Evolutionary conservation across 768 basidiomycete species (phyloP), one percentile per base, ranked within the genome.

Genomic region (Boletales sp.): DNA sequence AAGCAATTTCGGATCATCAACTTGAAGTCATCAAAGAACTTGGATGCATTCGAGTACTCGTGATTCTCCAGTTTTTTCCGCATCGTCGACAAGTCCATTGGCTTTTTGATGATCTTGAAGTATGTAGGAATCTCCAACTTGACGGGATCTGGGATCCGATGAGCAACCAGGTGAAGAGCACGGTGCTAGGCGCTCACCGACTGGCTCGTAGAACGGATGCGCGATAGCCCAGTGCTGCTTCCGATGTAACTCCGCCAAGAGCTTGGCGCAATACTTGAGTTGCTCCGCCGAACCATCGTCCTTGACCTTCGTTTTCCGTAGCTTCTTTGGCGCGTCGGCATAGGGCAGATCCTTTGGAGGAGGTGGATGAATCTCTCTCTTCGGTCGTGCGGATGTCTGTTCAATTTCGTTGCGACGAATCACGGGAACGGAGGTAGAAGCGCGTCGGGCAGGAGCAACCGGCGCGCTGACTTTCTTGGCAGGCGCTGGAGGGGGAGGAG

Each of bases 291-390:
- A 84, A 14, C 84, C 80, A 51, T 86, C 83, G 50, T 84, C 81
- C 65, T 81, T 83, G 39, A 70, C 67, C 67, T 88, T 87, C 43
- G 70, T 69, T 62, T 82, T 84, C 54, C 83, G 77, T 48, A 75
- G 69, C 66, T 85, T 86, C 72, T 84, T 86, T 30, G 88, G 84
- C 3, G 64, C 76, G 64, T 91, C 90, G 12, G 81, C 81, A 64
- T 95, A 96, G 0, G 86, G 80, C 10, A 94, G 69, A 60, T 97
- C 95, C 69, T 93, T 94, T 0, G 93, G 84, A 18, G 92, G 87
- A 11, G 94, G 95, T 4, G 95, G 91, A 63, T 97, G 95, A 28
- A 97, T 94, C 68, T 99, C 96, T 47, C 96, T 90, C 72, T 97
- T 98, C 2, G 95, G 95, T n/a, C 96, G 84, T 19, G 80, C 79